Percentiles rank a stretch among this genome's conserved stretches.
Evolutionary conservation across 1,139 yeast species (phyloP).

Genomic region (Candida sp.): DNA sequence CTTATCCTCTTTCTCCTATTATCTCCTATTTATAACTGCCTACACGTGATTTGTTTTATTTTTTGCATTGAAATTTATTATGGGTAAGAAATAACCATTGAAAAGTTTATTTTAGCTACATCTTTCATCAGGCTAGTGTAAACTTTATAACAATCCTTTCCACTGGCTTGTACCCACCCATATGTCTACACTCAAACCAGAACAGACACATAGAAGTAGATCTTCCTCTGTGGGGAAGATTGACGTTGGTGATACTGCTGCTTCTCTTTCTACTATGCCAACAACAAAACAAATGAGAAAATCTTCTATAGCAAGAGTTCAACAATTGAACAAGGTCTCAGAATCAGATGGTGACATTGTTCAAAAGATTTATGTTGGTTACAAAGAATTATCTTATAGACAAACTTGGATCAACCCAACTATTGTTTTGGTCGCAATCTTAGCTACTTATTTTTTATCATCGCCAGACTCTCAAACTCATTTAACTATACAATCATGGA

Average conservation of each 20-base stretch:
- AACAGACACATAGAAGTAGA: conserved; percentile 20
- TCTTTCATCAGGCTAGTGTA: too few species aligned
- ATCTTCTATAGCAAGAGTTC: conserved; percentile 31
- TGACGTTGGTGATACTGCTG: conserved; percentile 54
- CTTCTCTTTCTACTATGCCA: conserved; percentile 48
- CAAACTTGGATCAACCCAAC: conserved; percentile 82
- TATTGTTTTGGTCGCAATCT: conserved; percentile 36
- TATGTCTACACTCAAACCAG: neutral
- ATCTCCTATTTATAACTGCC: too few species aligned
- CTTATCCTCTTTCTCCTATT: too few species aligned
- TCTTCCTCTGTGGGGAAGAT: conserved; percentile 58
- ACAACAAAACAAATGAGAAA: conserved; percentile 31
- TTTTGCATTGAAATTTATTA: too few species aligned
- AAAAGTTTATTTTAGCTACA: neutral
- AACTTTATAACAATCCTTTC: too few species aligned
- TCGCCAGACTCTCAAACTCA: conserved; percentile 58
- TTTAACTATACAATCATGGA: conserved; percentile 56
- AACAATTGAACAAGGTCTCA: conserved; percentile 23
- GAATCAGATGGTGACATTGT: conserved; percentile 40
- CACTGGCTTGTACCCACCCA: neutral
- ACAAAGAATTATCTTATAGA: conserved; percentile 60
- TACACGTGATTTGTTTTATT: too few species aligned
- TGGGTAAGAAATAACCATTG: neutral
- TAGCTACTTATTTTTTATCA: conserved; percentile 39
- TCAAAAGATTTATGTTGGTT: conserved; percentile 50